These are phyloP conservation scores for Hortiboletus campestris DNA, from an alignment of 768 basidiomycete genomes.

Conservation along the genomic window DNA sequence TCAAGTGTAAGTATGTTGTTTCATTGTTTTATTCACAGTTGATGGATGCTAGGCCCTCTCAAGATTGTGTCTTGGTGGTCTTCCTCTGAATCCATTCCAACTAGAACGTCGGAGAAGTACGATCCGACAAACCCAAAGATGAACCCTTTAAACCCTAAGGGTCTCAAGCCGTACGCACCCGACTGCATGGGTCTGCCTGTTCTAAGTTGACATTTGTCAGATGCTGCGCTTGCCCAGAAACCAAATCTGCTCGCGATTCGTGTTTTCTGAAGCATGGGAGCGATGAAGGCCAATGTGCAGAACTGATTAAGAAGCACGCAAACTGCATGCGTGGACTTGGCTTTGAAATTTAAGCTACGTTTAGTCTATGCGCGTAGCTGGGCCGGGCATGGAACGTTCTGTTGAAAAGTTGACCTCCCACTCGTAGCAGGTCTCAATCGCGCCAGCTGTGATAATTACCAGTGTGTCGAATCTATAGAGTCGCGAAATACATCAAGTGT, in stretches of 20 bases:
- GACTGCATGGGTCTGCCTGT: neutral
- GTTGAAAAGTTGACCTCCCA: neutral
- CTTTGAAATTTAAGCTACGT: conserved; percentile 65
- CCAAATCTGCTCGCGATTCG: conserved; percentile 88
- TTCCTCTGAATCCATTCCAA: conserved; percentile 30
- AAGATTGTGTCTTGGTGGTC: conserved; percentile 62
- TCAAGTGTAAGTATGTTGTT: conserved; percentile 36
- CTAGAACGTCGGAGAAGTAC: conserved; percentile 42
- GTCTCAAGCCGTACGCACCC: conserved; percentile 84
- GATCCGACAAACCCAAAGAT: conserved; percentile 74
- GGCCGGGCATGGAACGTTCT: too few relatives aligned
- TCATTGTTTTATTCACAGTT: neutral
- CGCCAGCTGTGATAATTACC: neutral
- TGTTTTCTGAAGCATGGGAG: conserved; percentile 78
- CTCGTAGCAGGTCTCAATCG: neutral
- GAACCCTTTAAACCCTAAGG: conserved; percentile 91
- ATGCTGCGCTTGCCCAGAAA: conserved; percentile 95
- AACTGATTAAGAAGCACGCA: conserved; percentile 75
- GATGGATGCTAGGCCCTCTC: neutral
- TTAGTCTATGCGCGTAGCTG: too few relatives aligned
- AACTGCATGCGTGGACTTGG: conserved; percentile 91
- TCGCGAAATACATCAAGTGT: neutral
- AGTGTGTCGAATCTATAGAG: neutral
- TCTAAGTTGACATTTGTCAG: conserved; percentile 39
- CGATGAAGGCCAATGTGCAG: conserved; percentile 76